Base-by-base conservation (phyloP, 352 stramenopile genomes). In the Globisporangium canariense region DNA sequence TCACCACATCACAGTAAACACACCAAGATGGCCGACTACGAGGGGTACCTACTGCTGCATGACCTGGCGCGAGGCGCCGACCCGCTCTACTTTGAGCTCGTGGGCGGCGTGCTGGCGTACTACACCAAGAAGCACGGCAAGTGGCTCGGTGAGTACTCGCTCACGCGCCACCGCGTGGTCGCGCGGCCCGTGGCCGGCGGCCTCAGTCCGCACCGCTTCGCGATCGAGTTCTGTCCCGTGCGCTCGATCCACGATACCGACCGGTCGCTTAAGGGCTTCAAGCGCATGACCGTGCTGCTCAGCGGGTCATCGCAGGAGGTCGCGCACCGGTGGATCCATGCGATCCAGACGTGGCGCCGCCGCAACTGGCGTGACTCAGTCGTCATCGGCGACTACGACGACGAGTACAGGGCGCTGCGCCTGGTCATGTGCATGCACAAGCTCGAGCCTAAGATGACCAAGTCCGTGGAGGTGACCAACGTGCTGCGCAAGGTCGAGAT, bases 81-180 rank as follows among this genome's bases (percentile, higher is more conserved):
- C 60, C 85, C 85, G 32, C 73, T 93, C 46, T 93, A 88, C 67
- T 91, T 93, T 65, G 79, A 89, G 63, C 76, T 93, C 56, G 76
- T 83, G 47, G 69, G 76, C 55, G 85, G 85, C 0, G 66, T 91
- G 66, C 79, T 93, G 46, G 78, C 78, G 70, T 93, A 91, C 66
- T 93, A 79, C 68, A 74, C 77, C 58, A 86, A 80, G 70, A 88
- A 91, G 65, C 75, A 78, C 65, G 85, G 85, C 47, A 77, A 86
- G 56, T 83, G 71, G 70, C 76, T 91, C 58, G 85, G 85, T 25
- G 75, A 91, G 65, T 89, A 79, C 64, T 88, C 70, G 34, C 72
- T 93, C 59, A 93, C 85, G 57, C 78, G 83, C 9, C 85, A 93
- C 65, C 85, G 85, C 66, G 76, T 89, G 0, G 66, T 75, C 11